Conservation (phyloP, 805 yeast species). For the Spencermartinsiella europaea region DNA sequence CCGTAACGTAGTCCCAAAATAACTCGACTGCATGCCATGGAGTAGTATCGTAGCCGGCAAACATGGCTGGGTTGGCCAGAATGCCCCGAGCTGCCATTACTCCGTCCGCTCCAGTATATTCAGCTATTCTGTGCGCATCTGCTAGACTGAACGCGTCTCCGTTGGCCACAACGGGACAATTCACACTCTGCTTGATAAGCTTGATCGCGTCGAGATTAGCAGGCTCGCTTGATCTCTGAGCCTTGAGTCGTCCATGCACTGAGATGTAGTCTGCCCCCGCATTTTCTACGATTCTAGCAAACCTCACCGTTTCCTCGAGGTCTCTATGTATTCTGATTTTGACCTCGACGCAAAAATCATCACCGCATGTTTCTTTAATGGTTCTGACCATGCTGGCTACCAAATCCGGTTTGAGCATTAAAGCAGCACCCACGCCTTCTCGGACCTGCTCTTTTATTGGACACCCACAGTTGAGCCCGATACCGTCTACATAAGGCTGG, state of each 20-base stretch:
- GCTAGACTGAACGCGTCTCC: conserved; percentile 80
- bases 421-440: conserved; percentile 96
- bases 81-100: conserved; percentile 95
- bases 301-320: conserved; percentile 61
- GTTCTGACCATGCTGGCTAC: conserved; percentile 81
- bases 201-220: conserved; percentile 80
- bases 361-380: conserved; percentile 71
- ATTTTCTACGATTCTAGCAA: conserved; percentile 67
- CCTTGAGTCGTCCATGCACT: conserved; percentile 86
- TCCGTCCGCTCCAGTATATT: conserved; percentile 76
- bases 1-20: conserved; percentile 72
- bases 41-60: conserved; percentile 63
- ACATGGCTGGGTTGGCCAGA: conserved; percentile 79
- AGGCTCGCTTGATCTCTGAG: conserved; percentile 78
- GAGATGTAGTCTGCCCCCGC: conserved; percentile 94
- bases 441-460: conserved; percentile 92
- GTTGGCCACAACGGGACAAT: conserved; percentile 84
- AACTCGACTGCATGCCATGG: conserved; percentile 91
- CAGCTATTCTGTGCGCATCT: conserved; percentile 61
- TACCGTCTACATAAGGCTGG: conserved; percentile 86
- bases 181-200: conserved; percentile 48
- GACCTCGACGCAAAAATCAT: conserved; percentile 72
- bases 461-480: conserved; percentile 96
- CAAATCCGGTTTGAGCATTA: conserved; percentile 75
- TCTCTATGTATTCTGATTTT: conserved; percentile 86